Conservation (phyloP, 176 grass and related monocot genomes). For the Saccharum spontaneum region DNA sequence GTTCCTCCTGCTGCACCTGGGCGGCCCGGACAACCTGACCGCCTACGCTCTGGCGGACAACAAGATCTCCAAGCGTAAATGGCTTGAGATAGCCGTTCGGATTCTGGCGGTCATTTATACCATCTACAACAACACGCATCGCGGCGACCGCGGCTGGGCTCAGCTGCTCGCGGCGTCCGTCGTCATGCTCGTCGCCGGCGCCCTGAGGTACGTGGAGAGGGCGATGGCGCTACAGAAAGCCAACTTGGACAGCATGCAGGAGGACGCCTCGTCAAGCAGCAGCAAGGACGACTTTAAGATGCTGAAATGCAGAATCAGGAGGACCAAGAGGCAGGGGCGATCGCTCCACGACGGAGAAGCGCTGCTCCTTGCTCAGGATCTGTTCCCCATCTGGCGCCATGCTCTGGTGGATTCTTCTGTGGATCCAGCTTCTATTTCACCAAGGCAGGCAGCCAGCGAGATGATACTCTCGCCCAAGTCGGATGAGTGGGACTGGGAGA, state of each 20-base stretch:
- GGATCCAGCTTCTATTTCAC: accelerated
- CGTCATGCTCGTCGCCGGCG: not conserved
- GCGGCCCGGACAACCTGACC: not conserved
- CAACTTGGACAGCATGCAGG: not conserved
- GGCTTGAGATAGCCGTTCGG: not conserved
- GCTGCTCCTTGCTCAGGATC: conserved; percentile 7
- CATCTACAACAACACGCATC: not conserved
- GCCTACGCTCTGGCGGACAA: not conserved
- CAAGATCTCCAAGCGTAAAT: not conserved
- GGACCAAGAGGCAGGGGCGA: not conserved
- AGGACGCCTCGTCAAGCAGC: not conserved
- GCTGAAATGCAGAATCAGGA: not conserved
- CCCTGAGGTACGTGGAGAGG: not conserved
- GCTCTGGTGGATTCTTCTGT: not conserved
- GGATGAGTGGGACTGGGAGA: too few species aligned
- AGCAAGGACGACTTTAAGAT: not conserved
- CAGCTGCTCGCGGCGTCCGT: not conserved
- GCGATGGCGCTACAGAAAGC: not conserved
- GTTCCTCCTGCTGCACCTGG: not conserved
- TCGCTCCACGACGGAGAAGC: not conserved
- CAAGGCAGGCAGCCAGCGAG: not conserved
- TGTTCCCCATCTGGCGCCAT: not conserved
- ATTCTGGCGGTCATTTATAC: not conserved
- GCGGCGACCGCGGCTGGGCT: not conserved
- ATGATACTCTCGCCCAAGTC: not conserved